A percentile compares a stretch with the other conserved stretches of the same genome.
phyloP scores from a whole-genome alignment of 2,329 filamentous ascomycete species.

The Hypocreales sp. region DNA sequence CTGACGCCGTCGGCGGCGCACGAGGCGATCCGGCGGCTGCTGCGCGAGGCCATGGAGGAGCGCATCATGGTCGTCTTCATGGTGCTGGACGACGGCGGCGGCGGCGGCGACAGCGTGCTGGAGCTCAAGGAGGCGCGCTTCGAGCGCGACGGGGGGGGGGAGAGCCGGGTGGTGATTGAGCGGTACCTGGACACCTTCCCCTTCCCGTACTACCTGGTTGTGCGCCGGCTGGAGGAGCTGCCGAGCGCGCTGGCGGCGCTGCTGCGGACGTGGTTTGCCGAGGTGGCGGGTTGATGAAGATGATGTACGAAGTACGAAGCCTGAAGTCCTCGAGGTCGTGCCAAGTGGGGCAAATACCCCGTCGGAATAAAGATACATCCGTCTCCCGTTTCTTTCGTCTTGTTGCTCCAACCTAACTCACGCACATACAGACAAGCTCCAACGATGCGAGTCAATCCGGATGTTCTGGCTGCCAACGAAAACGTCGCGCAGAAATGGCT shows the following conservation, averaged over 20 bases:
- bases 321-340: no score
- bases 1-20: conserved; percentile 73
- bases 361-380: no score
- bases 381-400: no score
- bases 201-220: conserved; percentile 92
- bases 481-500: neutral
- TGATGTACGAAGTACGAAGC: no score
- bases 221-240: conserved; percentile 80
- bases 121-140: conserved; percentile 83
- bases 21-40: conserved; percentile 63
- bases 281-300: conserved; percentile 40
- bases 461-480: neutral
- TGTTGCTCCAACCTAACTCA: no score
- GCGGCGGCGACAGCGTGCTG: conserved; percentile 52
- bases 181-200: conserved; percentile 92
- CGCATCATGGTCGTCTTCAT: conserved; percentile 98
- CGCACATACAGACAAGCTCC: no score
- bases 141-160: conserved; percentile 41
- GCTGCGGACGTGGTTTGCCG: conserved; percentile 89
- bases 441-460: neutral
- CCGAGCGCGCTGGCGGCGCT: conserved; percentile 76
- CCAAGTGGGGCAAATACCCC: no score
- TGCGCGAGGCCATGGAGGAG: conserved; percentile 81
- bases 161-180: conserved; percentile 63
- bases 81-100: conserved; percentile 59